These are phyloP conservation scores for Podila epicladia DNA, from an alignment of 192 early-diverging fungal species.

Conservation along the genomic window DNA sequence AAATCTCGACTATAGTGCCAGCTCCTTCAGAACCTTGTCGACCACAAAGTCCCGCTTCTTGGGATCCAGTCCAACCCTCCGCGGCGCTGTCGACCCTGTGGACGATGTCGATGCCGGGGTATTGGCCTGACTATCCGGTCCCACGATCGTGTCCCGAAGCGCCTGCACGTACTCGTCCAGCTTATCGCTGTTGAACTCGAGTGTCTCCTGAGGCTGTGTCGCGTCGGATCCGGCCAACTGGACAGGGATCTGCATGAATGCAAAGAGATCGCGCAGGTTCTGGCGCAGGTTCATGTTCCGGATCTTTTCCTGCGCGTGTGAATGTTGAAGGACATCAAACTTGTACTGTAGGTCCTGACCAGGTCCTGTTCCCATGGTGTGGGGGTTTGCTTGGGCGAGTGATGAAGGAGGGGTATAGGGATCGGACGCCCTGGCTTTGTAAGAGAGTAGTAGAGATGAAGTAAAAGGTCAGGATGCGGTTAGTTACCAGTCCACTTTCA, in stretches of 20 bases:
- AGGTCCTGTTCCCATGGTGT: slow-evolving; percentile 12
- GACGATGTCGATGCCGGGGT: background rate
- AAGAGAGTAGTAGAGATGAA: background rate
- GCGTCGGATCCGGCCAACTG: background rate
- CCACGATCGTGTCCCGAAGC: slow-evolving; percentile 28
- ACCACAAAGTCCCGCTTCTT: slow-evolving; percentile 29
- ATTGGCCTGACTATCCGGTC: slow-evolving; percentile 6
- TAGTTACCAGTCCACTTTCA: too few relatives aligned
- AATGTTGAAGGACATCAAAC: slow-evolving; percentile 32
- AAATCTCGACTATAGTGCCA: background rate
- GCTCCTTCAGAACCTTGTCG: slow-evolving; percentile 32
- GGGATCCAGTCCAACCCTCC: slow-evolving; percentile 11
- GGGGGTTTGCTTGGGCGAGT: background rate
- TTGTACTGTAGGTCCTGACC: slow-evolving; percentile 33
- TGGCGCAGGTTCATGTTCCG: slow-evolving; percentile 23
- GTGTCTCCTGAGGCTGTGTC: background rate
- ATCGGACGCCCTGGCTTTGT: background rate
- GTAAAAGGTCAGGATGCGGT: background rate
- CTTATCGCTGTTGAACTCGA: slow-evolving; percentile 19
- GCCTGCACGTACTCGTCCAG: slow-evolving; percentile 46
- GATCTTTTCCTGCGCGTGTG: slow-evolving; percentile 31
- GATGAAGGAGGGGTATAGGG: background rate
- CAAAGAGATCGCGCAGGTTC: slow-evolving; percentile 32
- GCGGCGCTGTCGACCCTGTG: background rate
- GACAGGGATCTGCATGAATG: slow-evolving; percentile 32